A percentile compares a stretch with the other conserved stretches of the same genome.
These are phyloP conservation scores for Xerocomus amazonicus DNA, from an alignment of 1,284 basidiomycete genomes.

Conservation along the genomic window DNA sequence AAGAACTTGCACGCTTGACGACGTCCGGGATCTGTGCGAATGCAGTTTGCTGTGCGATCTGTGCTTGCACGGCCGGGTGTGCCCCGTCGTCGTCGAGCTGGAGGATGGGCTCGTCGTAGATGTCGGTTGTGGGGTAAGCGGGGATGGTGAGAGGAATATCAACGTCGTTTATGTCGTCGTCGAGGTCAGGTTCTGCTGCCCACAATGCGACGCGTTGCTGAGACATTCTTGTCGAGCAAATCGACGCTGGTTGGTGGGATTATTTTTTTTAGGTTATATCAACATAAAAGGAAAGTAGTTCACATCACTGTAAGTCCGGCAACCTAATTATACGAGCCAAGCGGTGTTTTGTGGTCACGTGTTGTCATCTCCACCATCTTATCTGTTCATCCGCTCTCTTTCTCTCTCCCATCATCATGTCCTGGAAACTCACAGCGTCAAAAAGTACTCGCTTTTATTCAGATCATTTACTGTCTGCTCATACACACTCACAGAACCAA, in stretches of 20 bases:
- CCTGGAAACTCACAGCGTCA: constrained; percentile 44
- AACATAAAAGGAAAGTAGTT: no score
- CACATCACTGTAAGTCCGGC: no score
- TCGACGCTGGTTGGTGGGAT: no score
- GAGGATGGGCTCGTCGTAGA: constrained; percentile 55
- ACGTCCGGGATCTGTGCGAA: constrained; percentile 77
- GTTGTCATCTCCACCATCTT: constrained; percentile 1
- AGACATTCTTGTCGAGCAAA: constrained; percentile 13
- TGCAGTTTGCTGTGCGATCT: constrained; percentile 75
- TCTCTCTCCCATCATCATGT: constrained; percentile 27
- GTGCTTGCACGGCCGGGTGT: constrained; percentile 46
- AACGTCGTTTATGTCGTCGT: constrained; percentile 70
- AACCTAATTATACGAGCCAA: not conserved
- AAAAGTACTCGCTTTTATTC: constrained; percentile 34
- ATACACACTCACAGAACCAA: constrained; percentile 45
- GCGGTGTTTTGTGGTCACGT: not conserved
- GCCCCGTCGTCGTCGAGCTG: constrained; percentile 67
- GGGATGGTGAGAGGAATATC: constrained; percentile 65
- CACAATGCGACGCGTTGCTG: constrained; percentile 65
- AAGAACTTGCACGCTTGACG: constrained; percentile 65
- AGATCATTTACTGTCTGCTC: not conserved
- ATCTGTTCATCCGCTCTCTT: not conserved
- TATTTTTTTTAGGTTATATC: no score
- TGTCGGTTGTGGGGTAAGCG: constrained; percentile 60
- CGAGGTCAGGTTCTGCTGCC: constrained; percentile 69